phyloP scores from a whole-genome alignment of 768 basidiomycete species.

The Leccinum subgranulosum region DNA sequence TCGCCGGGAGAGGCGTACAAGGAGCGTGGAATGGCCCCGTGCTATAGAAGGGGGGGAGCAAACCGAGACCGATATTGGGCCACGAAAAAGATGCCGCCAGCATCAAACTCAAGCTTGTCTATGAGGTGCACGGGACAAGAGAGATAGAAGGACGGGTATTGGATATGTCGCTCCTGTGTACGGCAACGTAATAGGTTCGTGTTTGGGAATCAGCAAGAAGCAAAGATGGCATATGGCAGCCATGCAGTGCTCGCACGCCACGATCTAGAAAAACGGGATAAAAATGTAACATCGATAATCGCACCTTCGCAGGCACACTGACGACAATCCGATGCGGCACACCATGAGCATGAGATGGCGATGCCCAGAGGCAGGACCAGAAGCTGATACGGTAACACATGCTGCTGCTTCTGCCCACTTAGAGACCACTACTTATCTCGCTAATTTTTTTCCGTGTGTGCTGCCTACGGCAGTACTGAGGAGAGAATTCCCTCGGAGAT shows the following conservation, averaged over 20 bases:
- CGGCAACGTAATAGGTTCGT: conserved; percentile 22
- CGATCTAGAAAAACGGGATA: conserved; percentile 5
- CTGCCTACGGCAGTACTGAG: conserved; percentile 3
- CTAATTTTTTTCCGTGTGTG: conserved; percentile 14
- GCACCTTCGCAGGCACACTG: conserved; percentile 13
- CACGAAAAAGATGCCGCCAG: not conserved
- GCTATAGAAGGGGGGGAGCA: not conserved
- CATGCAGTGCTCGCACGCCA: conserved; percentile 18
- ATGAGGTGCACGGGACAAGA: not conserved
- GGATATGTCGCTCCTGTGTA: conserved; percentile 12
- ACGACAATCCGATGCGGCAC: conserved; percentile 2
- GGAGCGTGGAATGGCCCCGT: conserved; percentile 10
- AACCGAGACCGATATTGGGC: not conserved
- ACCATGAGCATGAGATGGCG: conserved; percentile 17
- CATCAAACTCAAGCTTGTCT: conserved; percentile 22
- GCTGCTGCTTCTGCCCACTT: conserved; percentile 28
- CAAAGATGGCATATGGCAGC: conserved; percentile 21
- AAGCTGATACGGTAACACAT: conserved; percentile 19
- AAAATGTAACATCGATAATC: conserved; percentile 17
- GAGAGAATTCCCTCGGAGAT: conserved; percentile 23
- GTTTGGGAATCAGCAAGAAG: conserved; percentile 17
- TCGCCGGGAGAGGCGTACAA: conserved; percentile 6
- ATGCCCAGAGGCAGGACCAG: conserved; percentile 25
- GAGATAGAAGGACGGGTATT: conserved; percentile 10
- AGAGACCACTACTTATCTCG: conserved; percentile 27